Conservation (phyloP, 495 filamentous ascomycete genomes). For the Melanomma pulvis-pyrius region DNA sequence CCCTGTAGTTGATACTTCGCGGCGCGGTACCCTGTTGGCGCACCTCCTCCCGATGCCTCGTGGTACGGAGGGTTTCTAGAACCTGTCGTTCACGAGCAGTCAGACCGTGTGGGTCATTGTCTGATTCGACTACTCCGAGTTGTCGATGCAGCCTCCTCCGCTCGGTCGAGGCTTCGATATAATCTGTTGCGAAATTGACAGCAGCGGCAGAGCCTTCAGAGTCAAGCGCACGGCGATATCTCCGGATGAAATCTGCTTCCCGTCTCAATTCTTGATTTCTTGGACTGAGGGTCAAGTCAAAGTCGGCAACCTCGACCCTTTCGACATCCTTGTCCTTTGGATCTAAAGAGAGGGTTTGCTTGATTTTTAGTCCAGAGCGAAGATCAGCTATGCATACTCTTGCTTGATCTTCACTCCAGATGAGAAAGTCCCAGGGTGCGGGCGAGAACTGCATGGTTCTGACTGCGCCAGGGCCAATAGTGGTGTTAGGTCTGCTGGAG, state of each 20-base stretch:
- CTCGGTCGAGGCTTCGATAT: conserved; percentile 46
- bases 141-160: conserved; percentile 40
- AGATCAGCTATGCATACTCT: conserved; percentile 83
- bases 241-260: conserved; percentile 45
- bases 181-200: conserved; percentile 47
- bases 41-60: conserved; percentile 43
- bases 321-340: conserved; percentile 55
- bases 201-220: conserved; percentile 43
- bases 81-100: conserved; percentile 61
- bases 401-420: conserved; percentile 90
- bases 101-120: conserved; percentile 54
- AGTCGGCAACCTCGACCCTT: conserved; percentile 43
- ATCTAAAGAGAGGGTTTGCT: conserved; percentile 73
- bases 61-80: conserved; percentile 58
- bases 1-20: conserved; percentile 50
- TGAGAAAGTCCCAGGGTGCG: conserved; percentile 84
- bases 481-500: conserved; percentile 46
- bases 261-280: conserved; percentile 40
- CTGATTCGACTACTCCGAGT: conserved; percentile 36
- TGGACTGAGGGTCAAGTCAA: conserved; percentile 49
- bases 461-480: conserved; percentile 68
- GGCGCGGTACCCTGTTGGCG: conserved; percentile 34
- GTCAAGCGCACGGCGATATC: conserved; percentile 47
- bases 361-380: conserved; percentile 70
- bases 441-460: conserved; percentile 90